Evolutionary conservation across 768 basidiomycete species (phyloP).

Genomic region (Russula emetica): DNA sequence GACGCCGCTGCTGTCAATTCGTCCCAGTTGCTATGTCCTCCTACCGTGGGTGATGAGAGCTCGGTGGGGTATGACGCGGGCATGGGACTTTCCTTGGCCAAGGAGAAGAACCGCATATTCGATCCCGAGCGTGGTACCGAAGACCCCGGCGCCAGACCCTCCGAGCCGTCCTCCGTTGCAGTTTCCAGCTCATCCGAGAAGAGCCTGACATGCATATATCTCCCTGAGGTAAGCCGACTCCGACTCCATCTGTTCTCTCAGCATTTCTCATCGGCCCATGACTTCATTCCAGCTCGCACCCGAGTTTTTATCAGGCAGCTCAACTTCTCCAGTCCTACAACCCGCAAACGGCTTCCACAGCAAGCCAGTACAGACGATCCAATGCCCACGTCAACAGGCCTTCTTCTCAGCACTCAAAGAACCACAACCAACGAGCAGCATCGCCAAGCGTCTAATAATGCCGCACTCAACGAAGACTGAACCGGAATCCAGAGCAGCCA

Average conservation of each 20-base stretch:
- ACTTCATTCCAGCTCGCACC: slow-evolving; percentile 18
- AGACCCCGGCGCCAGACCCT: background rate
- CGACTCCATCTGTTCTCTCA: background rate
- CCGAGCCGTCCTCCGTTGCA: background rate
- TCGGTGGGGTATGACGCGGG: background rate
- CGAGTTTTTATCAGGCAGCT: slow-evolving; percentile 25
- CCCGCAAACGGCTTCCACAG: slow-evolving; percentile 25
- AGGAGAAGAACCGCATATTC: slow-evolving; percentile 9
- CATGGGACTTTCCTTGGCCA: background rate
- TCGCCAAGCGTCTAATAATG: slow-evolving; percentile 10
- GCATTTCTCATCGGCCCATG: background rate
- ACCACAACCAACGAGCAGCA: slow-evolving; percentile 4
- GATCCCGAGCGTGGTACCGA: background rate
- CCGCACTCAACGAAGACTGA: background rate
- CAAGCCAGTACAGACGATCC: slow-evolving; percentile 10
- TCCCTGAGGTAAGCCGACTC: slow-evolving; percentile 11
- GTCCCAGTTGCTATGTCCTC: slow-evolving; percentile 12
- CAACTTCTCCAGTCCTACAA: slow-evolving; percentile 21
- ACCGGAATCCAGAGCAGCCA: background rate
- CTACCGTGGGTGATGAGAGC: background rate
- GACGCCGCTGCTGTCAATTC: background rate
- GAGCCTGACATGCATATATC: slow-evolving; percentile 25
- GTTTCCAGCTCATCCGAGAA: slow-evolving; percentile 14
- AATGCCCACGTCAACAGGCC: slow-evolving; percentile 16
- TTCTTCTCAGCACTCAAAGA: slow-evolving; percentile 20